Base-by-base conservation (phyloP, 2,329 filamentous ascomycete species). In the Aphanoascus verrucosus region DNA sequence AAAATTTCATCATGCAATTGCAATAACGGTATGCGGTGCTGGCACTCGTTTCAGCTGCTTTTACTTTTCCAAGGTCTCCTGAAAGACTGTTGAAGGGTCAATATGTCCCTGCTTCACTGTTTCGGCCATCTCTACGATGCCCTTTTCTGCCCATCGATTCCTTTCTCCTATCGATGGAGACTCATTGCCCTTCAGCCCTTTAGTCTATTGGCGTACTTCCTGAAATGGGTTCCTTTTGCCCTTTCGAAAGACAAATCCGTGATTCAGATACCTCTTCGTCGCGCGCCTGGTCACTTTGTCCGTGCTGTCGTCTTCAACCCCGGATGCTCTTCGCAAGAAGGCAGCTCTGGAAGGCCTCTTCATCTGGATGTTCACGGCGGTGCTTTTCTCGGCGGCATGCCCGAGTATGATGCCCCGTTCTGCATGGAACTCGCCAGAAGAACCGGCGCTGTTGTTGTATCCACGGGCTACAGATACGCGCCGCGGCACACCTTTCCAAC, bases 301-400 rank as follows among this genome's bases (percentile, higher is more conserved):
- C 65, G 69, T 2, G 63, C 63, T 1, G 55, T 73, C 9, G 57
- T 74, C 14, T 73, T 71, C 59, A 62, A 65, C n/a, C 57, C 61
- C 6, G 40, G 15, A 47, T 38, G n/a, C 9, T 43, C 54, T 20
- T 15, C n/a, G 31, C 12, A 32, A 32, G 31, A 43, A 23, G 9
- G 17, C 7, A 5, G 2, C 9, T 20, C 40, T 4, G 19, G 40
- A 11, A 62, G 69, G 19, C 74, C 73, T 0, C 60, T 77, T 3
- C 73, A 75, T 55, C 61, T 76, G 42, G 66, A 74, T 51, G 65
- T 73, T 34, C 73, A 77, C 54, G 66, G 68, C 23, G 73, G 74
- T 2, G 72, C 59, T 15, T 75, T 74, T 60, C 59, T 76, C 11
- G 71, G 70, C 20, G 74, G 70, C 17, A 55, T 74, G 1, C 65